phyloP scores from a whole-genome alignment of 1,139 yeast genomes.

The Nadsonia commutata region DNA sequence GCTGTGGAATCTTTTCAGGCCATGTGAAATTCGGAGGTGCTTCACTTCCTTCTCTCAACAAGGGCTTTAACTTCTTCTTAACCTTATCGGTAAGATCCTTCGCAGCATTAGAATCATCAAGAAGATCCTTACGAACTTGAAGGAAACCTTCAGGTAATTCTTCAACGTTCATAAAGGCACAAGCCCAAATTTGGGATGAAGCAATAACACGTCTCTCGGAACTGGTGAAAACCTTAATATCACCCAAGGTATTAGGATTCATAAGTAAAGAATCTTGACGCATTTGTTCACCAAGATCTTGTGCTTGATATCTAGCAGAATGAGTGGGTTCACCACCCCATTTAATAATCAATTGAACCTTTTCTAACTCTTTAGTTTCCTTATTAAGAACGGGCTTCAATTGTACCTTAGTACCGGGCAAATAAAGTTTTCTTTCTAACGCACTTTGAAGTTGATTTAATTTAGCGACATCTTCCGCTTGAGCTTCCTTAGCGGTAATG shows the following conservation, averaged over 20 bases:
- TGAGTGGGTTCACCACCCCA: conserved; percentile 99
- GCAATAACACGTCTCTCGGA: conserved; percentile 91
- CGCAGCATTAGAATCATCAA: conserved; percentile 97
- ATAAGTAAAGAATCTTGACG: conserved; percentile 81
- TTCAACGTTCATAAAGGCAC: conserved; percentile 62
- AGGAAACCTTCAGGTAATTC: conserved; percentile 67
- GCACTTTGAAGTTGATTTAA: conserved; percentile 66
- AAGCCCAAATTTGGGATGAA: conserved; percentile 79
- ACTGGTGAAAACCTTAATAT: conserved; percentile 78
- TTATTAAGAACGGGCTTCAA: conserved; percentile 70
- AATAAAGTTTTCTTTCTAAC: conserved; percentile 70
- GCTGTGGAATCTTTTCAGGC: conserved; percentile 98
- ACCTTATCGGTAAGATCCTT: conserved; percentile 96
- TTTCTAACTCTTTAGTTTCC: conserved; percentile 49
- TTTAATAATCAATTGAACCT: conserved; percentile 86
- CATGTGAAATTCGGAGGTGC: conserved; percentile 99
- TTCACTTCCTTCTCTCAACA: conserved; percentile 86
- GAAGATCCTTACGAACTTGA: conserved; percentile 71
- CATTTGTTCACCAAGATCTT: conserved; percentile 89
- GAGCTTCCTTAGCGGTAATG: conserved; percentile 59
- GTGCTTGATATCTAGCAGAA: conserved; percentile 87
- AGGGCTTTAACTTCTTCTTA: conserved; percentile 87
- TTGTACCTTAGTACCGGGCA: conserved; percentile 96
- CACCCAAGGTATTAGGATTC: conserved; percentile 70
- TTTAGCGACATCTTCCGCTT: conserved; percentile 69